Conservation (phyloP, 2,329 filamentous ascomycete genomes). For the Pestalotiopsis sp. region DNA sequence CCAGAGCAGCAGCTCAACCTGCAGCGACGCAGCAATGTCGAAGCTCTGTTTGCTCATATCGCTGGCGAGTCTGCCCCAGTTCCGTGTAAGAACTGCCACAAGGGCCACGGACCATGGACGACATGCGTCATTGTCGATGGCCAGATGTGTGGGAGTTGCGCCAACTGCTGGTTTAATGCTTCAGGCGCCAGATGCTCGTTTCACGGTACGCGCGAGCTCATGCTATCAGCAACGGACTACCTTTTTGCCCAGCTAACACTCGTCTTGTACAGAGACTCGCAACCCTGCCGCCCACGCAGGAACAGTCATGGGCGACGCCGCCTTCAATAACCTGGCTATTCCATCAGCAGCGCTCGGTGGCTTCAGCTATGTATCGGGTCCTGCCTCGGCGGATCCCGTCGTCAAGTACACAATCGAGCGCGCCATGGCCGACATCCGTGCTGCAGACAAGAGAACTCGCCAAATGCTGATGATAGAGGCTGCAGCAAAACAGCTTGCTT, state of each 20-base stretch:
- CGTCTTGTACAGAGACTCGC: constrained; percentile 42
- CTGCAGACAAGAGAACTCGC: constrained; percentile 45
- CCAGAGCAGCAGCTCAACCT: constrained; percentile 58
- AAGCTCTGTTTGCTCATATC: constrained; percentile 60
- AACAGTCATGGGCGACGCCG: constrained; percentile 31
- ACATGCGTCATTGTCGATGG: constrained; percentile 61
- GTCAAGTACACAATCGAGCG: constrained; percentile 47
- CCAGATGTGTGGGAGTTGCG: constrained; percentile 63
- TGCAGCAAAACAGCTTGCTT: constrained; percentile 56
- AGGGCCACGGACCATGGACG: constrained; percentile 62
- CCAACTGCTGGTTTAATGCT: constrained; percentile 67
- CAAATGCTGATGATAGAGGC: constrained; percentile 55
- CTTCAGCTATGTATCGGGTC: constrained; percentile 33
- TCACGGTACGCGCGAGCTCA: constrained; percentile 50
- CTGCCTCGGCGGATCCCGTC: constrained; percentile 37
- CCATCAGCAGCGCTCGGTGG: constrained; percentile 31
- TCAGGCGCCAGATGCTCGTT: constrained; percentile 63
- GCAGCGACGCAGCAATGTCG: constrained; percentile 60
- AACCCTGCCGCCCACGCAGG: constrained; percentile 39
- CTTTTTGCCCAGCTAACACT: constrained; percentile 14
- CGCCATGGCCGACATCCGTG: constrained; percentile 48
- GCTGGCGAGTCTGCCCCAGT: constrained; percentile 49
- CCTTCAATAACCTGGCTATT: constrained; percentile 30
- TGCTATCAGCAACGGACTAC: background rate
- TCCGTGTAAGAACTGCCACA: constrained; percentile 63